A percentile compares a stretch with the other conserved stretches of the same genome.
These are phyloP conservation scores for Plenodomus lindquistii DNA, from an alignment of 2,329 filamentous ascomycete species.

Conservation along the genomic window DNA sequence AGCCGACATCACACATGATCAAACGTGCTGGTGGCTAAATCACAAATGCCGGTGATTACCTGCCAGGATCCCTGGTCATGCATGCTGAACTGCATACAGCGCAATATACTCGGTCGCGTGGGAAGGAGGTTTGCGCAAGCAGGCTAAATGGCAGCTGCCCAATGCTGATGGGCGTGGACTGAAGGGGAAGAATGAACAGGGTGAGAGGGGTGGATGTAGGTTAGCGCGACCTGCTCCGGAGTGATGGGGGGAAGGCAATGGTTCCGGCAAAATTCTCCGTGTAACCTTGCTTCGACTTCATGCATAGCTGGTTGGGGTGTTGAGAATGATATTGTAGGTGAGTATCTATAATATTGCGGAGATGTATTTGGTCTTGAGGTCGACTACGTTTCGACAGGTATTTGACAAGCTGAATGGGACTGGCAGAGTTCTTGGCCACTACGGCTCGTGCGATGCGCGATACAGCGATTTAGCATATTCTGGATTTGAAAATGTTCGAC, in stretches of 20 bases:
- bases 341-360: too few species aligned
- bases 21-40: conserved; percentile 5
- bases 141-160: conserved; percentile 8
- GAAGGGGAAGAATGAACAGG: not conserved
- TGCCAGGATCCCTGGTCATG: not conserved
- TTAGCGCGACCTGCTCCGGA: not conserved
- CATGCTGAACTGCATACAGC: conserved; percentile 6
- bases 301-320: too few species aligned
- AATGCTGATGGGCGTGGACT: not conserved
- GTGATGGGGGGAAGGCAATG: not conserved
- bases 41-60: conserved; percentile 13
- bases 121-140: not conserved
- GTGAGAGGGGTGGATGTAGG: too few species aligned
- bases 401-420: too few species aligned
- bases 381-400: too few species aligned
- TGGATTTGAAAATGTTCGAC: not conserved
- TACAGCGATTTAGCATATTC: not conserved
- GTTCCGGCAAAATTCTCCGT: not conserved
- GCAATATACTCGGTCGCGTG: conserved; percentile 4
- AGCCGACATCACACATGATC: conserved; percentile 2
- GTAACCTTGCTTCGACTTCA: not conserved
- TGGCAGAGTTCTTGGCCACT: not conserved
- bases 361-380: too few species aligned
- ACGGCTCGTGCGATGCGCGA: not conserved
- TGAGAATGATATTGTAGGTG: too few species aligned